phyloP scores from a whole-genome alignment of 169 alveolate species.

The Eimeria maxima region DNA sequence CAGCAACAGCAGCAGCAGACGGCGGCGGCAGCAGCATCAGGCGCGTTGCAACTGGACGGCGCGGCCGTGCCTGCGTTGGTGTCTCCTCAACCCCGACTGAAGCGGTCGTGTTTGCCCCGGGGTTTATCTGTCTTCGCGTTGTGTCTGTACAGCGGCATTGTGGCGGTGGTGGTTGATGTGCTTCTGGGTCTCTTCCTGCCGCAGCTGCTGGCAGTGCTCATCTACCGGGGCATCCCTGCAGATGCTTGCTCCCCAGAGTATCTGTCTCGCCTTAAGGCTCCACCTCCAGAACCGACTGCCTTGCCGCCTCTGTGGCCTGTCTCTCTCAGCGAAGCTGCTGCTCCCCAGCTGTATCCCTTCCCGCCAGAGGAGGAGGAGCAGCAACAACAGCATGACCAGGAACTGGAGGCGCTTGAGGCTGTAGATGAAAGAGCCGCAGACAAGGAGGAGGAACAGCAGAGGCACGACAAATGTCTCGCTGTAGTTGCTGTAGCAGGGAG shows the following conservation, averaged over 20 bases:
- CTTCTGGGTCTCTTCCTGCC: slow-evolving; percentile 71
- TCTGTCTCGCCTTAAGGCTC: neutral
- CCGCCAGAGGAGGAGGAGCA: slow-evolving; percentile 35
- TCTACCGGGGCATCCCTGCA: slow-evolving; percentile 38
- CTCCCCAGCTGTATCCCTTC: slow-evolving; percentile 48
- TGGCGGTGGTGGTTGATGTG: slow-evolving; percentile 53
- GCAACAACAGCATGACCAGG: slow-evolving; percentile 17
- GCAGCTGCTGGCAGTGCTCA: slow-evolving; percentile 68
- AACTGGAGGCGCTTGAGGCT: neutral
- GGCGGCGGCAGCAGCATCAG: slow-evolving; percentile 51
- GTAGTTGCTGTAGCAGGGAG: neutral
- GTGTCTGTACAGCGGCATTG: slow-evolving; percentile 41
- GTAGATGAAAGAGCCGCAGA: slow-evolving; percentile 1
- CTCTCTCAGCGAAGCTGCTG: slow-evolving; percentile 26
- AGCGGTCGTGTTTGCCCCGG: slow-evolving; percentile 29
- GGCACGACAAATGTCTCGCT: neutral
- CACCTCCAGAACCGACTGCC: neutral
- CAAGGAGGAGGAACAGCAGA: neutral
- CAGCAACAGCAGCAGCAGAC: slow-evolving; percentile 63
- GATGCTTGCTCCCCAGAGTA: slow-evolving; percentile 49
- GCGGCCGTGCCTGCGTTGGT: slow-evolving; percentile 1
- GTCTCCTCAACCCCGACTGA: slow-evolving; percentile 46
- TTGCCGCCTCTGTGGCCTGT: slow-evolving; percentile 61
- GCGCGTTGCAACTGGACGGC: slow-evolving; percentile 21
- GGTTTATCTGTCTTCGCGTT: slow-evolving; percentile 41